Evolutionary conservation across 768 basidiomycete species (phyloP).

Genomic region (Nidularia pulvinata): DNA sequence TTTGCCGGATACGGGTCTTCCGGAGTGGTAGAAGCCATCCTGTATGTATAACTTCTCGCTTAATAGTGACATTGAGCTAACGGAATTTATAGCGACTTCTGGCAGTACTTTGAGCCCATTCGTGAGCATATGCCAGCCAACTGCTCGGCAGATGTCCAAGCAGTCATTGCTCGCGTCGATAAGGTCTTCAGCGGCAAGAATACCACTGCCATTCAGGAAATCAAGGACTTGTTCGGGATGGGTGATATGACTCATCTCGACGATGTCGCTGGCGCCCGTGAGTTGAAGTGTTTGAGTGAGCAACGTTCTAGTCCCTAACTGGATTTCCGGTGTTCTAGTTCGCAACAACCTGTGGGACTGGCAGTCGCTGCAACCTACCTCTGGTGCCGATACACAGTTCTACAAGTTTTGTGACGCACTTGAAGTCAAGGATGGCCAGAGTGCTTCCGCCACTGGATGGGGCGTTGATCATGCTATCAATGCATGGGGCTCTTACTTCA

Average conservation of each 20-base stretch:
- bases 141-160: conserved; percentile 72
- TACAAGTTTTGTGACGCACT: conserved; percentile 68
- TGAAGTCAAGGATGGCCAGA: conserved; percentile 58
- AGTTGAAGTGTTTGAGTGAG: conserved; percentile 7
- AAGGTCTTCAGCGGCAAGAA: conserved; percentile 44
- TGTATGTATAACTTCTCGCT: conserved; percentile 20
- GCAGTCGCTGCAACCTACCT: conserved; percentile 57
- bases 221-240: conserved; percentile 65
- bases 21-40: conserved; percentile 62
- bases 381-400: conserved; percentile 45
- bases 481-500: conserved; percentile 65
- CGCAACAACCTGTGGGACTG: conserved; percentile 66
- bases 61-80: neutral
- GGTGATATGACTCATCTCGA: conserved; percentile 56
- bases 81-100: conserved; percentile 43
- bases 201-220: conserved; percentile 40
- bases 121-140: conserved; percentile 67
- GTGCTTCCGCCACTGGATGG: conserved; percentile 53
- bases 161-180: conserved; percentile 63
- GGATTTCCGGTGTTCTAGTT: conserved; percentile 26
- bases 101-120: conserved; percentile 75
- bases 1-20: conserved; percentile 65
- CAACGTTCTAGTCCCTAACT: no score
- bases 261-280: conserved; percentile 63
- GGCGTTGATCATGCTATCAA: conserved; percentile 59